phyloP scores from a whole-genome alignment of 768 basidiomycete species.

The Auricularia heimuer region DNA sequence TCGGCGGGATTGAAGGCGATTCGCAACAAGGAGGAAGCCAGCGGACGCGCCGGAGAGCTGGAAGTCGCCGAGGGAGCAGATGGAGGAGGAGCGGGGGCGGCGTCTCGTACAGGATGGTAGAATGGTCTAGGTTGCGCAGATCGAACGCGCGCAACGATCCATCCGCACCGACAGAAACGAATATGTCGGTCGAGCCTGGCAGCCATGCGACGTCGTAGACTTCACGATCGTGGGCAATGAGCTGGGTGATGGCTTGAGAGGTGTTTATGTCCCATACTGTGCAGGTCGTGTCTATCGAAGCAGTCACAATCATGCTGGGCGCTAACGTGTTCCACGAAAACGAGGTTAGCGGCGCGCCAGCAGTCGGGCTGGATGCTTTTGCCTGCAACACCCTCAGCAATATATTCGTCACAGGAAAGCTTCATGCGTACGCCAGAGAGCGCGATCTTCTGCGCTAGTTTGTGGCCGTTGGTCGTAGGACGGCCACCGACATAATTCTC shows the following conservation, averaged over 20 bases:
- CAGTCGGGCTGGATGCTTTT: constrained; percentile 77
- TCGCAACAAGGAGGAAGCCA: constrained; percentile 71
- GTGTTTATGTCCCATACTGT: constrained; percentile 99
- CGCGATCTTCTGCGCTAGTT: constrained; percentile 62
- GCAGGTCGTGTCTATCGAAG: constrained; percentile 97
- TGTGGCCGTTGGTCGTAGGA: constrained; percentile 46
- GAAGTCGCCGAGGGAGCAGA: constrained; percentile 43
- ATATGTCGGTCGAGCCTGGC: constrained; percentile 90
- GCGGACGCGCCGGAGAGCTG: constrained; percentile 55
- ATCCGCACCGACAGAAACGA: constrained; percentile 96
- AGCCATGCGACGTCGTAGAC: constrained; percentile 99
- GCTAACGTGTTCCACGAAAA: constrained; percentile 97
- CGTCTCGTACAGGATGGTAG: constrained; percentile 91
- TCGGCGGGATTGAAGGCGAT: constrained; percentile 87
- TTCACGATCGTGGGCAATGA: constrained; percentile 94
- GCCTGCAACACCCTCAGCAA: constrained; percentile 47
- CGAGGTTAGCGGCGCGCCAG: constrained; percentile 85
- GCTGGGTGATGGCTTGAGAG: constrained; percentile 86
- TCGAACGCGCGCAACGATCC: constrained; percentile 95
- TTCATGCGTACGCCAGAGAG: constrained; percentile 61
- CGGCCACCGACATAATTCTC: constrained; percentile 66
- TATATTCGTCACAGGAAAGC: constrained; percentile 1
- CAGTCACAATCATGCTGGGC: constrained; percentile 87
- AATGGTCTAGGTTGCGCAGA: constrained; percentile 91
- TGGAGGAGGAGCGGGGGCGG: constrained; percentile 50